Evolutionary conservation across 768 basidiomycete genomes (phyloP).

Genomic region (Trametes villosa): DNA sequence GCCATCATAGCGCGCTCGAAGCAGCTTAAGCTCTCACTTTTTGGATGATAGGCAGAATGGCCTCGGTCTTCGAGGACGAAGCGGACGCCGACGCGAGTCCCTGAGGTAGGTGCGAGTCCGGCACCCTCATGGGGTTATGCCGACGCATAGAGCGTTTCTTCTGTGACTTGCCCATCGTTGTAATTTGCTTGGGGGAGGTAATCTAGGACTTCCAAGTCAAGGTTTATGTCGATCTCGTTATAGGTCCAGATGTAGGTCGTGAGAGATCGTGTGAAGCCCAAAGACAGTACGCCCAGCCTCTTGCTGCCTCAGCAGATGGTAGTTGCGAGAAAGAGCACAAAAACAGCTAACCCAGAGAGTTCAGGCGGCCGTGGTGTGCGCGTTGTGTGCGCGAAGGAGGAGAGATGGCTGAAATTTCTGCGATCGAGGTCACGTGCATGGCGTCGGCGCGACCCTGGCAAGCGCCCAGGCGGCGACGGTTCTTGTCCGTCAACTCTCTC

Average conservation of each 20-base stretch:
- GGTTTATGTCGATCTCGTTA: not conserved
- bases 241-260: not conserved
- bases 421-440: conserved; percentile 12
- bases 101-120: conserved; percentile 86
- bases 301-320: too few relatives aligned
- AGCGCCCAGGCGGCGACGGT: not conserved
- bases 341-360: not conserved
- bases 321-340: too few relatives aligned
- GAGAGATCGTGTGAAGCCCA: not conserved
- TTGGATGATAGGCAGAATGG: conserved; percentile 85
- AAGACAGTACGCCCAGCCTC: not conserved
- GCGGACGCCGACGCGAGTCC: conserved; percentile 78
- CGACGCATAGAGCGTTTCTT: conserved; percentile 84
- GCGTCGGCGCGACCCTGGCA: not conserved
- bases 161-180: conserved; percentile 88
- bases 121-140: conserved; percentile 93
- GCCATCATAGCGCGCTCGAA: not conserved
- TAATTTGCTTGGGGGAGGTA: not conserved
- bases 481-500: not conserved
- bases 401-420: conserved; percentile 19
- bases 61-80: conserved; percentile 75
- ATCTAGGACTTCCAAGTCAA: not conserved
- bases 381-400: too few relatives aligned
- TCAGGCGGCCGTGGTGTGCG: not conserved
- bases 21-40: conserved; percentile 57